Percentiles rank a stretch among this genome's conserved stretches.
phyloP scores from a whole-genome alignment of 2,329 filamentous ascomycete species.

The Aspergillus nomiae region DNA sequence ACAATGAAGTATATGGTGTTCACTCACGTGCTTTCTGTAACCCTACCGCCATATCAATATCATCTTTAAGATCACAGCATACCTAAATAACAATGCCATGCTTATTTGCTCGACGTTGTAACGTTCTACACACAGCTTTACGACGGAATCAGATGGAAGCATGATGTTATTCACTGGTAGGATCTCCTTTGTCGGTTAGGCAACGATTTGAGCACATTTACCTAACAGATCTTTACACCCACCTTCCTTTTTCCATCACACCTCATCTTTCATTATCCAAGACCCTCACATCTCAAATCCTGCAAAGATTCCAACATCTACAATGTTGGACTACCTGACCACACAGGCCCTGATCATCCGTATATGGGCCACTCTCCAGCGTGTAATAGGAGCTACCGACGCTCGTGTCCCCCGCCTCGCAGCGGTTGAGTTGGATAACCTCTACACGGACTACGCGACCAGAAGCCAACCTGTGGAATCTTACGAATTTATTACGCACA shows the following conservation, averaged over 20 bases:
- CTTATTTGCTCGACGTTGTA: too few relatives aligned
- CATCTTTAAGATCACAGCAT: neutral
- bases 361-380: too few relatives aligned
- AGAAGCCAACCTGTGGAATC: rapidly evolving
- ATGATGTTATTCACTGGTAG: neutral
- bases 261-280: neutral
- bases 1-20: neutral
- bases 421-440: too few relatives aligned
- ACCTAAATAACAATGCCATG: neutral
- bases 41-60: neutral
- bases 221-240: neutral
- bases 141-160: neutral
- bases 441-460: too few relatives aligned
- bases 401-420: too few relatives aligned
- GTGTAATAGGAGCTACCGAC: too few relatives aligned
- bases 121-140: too few relatives aligned
- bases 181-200: neutral
- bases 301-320: too few relatives aligned
- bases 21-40: neutral
- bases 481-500: too few relatives aligned
- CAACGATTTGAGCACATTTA: neutral
- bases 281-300: too few relatives aligned
- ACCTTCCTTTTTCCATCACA: neutral
- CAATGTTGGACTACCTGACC: too few relatives aligned
- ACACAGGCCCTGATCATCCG: too few relatives aligned